Conservation (phyloP, 2,329 filamentous ascomycete species). For the Apiospora rasikravindrae region DNA sequence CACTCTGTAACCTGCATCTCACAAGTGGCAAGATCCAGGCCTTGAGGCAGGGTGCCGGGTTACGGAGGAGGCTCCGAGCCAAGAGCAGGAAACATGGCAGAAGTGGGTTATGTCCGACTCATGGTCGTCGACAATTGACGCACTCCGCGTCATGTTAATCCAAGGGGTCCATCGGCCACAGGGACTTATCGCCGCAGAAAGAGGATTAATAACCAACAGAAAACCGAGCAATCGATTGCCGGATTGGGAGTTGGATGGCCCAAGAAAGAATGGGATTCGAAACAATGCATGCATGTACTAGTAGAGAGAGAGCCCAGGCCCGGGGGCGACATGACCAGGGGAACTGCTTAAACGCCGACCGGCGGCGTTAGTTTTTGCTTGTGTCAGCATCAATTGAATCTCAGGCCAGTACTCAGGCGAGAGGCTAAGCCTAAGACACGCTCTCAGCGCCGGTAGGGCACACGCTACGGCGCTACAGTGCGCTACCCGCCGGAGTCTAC, state of each 20-base stretch:
- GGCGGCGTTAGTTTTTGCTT: background rate
- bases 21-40: background rate
- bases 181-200: background rate
- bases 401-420: background rate
- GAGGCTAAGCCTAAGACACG: background rate
- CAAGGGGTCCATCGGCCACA: background rate
- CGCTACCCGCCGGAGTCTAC: background rate
- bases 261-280: too few species aligned
- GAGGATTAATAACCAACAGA: background rate
- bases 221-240: background rate
- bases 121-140: background rate
- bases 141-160: background rate
- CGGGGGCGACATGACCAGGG: background rate
- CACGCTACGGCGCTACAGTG: background rate
- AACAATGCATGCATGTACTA: background rate
- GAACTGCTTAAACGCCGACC: background rate
- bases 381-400: background rate
- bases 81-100: background rate
- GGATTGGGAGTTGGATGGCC: background rate
- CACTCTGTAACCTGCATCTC: background rate
- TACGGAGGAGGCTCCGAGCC: constrained; percentile 3
- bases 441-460: background rate
- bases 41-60: background rate
- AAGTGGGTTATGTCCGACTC: constrained; percentile 9
- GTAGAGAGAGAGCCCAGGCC: background rate